phyloP scores from a whole-genome alignment of 306 rosid genomes.

The Rosa persica region DNA sequence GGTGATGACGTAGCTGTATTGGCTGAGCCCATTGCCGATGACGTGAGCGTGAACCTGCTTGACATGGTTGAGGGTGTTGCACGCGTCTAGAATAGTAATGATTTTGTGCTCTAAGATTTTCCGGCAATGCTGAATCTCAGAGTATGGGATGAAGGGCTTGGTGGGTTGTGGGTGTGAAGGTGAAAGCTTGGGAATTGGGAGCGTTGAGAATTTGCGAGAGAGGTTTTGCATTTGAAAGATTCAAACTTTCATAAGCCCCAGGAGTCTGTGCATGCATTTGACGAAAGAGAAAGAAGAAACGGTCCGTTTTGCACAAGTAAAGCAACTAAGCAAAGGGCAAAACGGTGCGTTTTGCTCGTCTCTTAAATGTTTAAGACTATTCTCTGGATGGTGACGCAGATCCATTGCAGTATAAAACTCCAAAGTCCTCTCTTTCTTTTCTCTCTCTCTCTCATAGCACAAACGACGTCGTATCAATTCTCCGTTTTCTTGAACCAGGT shows the following conservation, averaged over 20 bases:
- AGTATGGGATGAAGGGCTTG: slow-evolving; percentile 13
- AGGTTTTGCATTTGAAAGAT: slow-evolving; percentile 27
- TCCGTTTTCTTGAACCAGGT: no score
- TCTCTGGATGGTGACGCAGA: not conserved
- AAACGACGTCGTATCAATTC: no score
- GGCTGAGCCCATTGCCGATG: slow-evolving; percentile 44
- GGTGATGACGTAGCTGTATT: slow-evolving; percentile 61
- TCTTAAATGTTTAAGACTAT: no score
- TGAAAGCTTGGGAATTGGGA: slow-evolving; percentile 14
- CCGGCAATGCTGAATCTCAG: slow-evolving; percentile 27
- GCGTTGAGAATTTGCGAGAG: slow-evolving; percentile 31
- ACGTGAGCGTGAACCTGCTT: slow-evolving; percentile 66
- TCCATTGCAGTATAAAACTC: no score
- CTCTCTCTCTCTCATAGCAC: no score
- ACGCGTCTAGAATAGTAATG: slow-evolving; percentile 38
- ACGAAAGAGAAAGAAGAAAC: not conserved
- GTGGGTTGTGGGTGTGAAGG: slow-evolving; percentile 10
- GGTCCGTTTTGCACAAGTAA: not conserved
- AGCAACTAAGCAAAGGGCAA: not conserved
- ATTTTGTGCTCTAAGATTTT: slow-evolving; percentile 45
- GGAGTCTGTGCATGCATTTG: not conserved
- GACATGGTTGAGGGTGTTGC: slow-evolving; percentile 38
- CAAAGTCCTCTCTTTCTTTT: no score
- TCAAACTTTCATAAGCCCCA: not conserved
- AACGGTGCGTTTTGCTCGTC: not conserved